These are phyloP conservation scores for Melanomma pulvis-pyrius DNA, from an alignment of 495 filamentous ascomycete genomes.

Conservation along the genomic window DNA sequence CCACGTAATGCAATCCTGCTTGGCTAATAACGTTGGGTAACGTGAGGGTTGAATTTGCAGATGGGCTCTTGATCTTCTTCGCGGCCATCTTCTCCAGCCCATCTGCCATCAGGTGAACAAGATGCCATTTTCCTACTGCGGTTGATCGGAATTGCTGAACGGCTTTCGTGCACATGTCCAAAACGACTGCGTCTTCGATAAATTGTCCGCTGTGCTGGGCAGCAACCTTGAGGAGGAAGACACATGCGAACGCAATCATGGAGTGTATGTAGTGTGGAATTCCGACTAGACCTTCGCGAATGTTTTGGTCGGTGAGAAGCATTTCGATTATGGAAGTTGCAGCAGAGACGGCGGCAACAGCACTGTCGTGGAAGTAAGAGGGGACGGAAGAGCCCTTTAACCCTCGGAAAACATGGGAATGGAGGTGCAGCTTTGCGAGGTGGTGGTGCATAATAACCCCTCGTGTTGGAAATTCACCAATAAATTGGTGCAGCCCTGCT, in stretches of 20 bases:
- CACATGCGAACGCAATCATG: constrained; percentile 61
- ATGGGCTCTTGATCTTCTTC: constrained; percentile 9
- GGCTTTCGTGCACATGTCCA: constrained; percentile 30
- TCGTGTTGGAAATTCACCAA: constrained; percentile 57
- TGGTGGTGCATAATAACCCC: constrained; percentile 57
- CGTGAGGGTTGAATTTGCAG: neutral
- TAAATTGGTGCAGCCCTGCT: constrained; percentile 37
- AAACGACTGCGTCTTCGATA: constrained; percentile 29
- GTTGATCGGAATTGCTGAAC: constrained; percentile 35
- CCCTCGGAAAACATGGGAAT: constrained; percentile 51
- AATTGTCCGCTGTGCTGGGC: constrained; percentile 41
- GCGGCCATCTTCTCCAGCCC: constrained; percentile 36
- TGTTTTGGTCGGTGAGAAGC: constrained; percentile 56
- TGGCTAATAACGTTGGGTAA: constrained; percentile 6
- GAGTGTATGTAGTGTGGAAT: constrained; percentile 57
- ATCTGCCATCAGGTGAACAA: constrained; percentile 40
- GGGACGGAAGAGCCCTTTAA: constrained; percentile 44
- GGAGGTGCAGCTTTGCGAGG: constrained; percentile 54
- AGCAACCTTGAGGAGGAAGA: constrained; percentile 58
- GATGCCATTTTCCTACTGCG: constrained; percentile 37
- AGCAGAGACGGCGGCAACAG: constrained; percentile 47
- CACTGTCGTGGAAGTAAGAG: constrained; percentile 45
- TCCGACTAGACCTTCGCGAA: constrained; percentile 55
- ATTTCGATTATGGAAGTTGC: constrained; percentile 54
- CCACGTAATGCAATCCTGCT: constrained; percentile 5